Conservation (phyloP, 2,329 filamentous ascomycete species). For the Phyllosticta citribraziliensis region DNA sequence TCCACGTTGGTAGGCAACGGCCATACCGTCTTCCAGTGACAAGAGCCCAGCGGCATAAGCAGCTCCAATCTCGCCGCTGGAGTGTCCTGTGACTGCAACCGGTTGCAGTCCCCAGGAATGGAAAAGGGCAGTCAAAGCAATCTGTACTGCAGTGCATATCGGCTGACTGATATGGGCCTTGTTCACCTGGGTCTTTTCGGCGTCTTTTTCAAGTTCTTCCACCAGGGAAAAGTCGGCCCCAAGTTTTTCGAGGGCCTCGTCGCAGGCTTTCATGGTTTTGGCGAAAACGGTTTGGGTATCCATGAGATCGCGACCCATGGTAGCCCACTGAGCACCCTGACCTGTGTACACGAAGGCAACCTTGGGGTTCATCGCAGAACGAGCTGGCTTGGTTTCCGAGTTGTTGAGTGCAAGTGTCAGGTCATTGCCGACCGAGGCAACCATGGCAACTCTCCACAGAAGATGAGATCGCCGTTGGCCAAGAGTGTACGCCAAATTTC, state of each 20-base stretch:
- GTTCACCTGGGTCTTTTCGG: conserved; percentile 14
- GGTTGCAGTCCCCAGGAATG: conserved; percentile 18
- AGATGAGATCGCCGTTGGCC: conserved; percentile 6
- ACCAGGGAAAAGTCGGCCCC: conserved; percentile 13
- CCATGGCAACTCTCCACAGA: neutral
- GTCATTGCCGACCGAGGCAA: conserved; percentile 1
- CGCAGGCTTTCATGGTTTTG: neutral
- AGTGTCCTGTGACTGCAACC: conserved; percentile 20
- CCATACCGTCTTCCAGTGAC: conserved; percentile 16
- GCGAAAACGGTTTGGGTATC: conserved; percentile 7
- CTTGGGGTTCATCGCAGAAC: neutral
- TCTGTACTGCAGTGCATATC: conserved; percentile 18
- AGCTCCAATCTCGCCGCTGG: conserved; percentile 22
- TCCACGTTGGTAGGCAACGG: conserved; percentile 18
- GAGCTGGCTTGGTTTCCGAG: neutral
- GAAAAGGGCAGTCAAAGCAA: conserved; percentile 20
- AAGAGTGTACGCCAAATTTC: conserved; percentile 10
- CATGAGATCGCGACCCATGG: conserved; percentile 12
- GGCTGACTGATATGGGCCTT: conserved; percentile 18
- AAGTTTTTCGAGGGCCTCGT: conserved; percentile 10
- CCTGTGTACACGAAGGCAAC: conserved; percentile 21
- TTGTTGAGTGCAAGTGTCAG: conserved; percentile 1
- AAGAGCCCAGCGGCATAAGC: conserved; percentile 18
- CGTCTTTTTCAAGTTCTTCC: conserved; percentile 18
- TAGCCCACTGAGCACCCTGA: conserved; percentile 22